Conservation (phyloP, 2,329 filamentous ascomycete species). For the Arthroderma sp. region DNA sequence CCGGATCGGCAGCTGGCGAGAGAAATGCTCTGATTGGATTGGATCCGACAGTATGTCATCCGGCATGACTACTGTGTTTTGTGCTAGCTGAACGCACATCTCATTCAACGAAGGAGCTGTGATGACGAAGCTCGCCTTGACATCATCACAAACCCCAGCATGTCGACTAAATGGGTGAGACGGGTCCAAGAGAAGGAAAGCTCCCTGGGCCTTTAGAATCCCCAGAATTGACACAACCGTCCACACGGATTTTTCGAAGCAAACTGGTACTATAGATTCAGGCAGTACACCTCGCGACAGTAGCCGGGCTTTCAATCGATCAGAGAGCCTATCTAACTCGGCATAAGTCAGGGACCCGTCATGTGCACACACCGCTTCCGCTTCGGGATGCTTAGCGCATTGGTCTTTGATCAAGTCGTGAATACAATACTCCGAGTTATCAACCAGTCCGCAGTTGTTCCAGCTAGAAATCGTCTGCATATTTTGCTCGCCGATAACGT, state of each 20-base stretch:
- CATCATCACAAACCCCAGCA: conserved; percentile 5
- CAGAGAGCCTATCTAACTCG: conserved; percentile 12
- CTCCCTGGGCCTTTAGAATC: conserved; percentile 10
- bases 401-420: conserved; percentile 11
- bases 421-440: background rate
- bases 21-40: background rate
- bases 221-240: conserved; percentile 8
- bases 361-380: conserved; percentile 12
- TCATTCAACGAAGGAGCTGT: conserved; percentile 1
- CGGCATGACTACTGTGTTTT: background rate
- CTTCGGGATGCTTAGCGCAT: conserved; percentile 6
- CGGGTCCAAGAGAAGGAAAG: conserved; percentile 9
- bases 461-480: no score
- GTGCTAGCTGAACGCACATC: background rate
- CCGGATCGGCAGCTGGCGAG: background rate
- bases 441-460: conserved; percentile 1
- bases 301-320: conserved; percentile 5
- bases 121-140: conserved; percentile 4
- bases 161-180: conserved; percentile 8
- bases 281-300: conserved; percentile 3
- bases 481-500: no score
- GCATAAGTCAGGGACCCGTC: conserved; percentile 12
- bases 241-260: conserved; percentile 12
- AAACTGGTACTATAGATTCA: conserved; percentile 8
- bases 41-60: background rate